phyloP scores from a whole-genome alignment of 1,139 yeast genomes.

The Yamadazyma sp. region DNA sequence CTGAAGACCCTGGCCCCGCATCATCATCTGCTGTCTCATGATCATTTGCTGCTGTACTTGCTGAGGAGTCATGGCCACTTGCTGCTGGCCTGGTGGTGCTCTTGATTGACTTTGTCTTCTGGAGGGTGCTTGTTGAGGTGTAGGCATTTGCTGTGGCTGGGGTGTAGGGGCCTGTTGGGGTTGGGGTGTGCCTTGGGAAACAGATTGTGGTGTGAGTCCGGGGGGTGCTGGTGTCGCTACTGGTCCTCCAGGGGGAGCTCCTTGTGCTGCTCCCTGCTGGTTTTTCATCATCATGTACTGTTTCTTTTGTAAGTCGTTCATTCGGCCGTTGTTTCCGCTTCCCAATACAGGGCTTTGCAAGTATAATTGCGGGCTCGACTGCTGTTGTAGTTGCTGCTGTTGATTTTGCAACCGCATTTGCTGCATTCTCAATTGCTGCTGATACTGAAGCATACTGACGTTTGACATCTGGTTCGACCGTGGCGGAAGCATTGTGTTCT shows the following conservation, averaged over 20 bases:
- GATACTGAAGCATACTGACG: conserved; percentile 17
- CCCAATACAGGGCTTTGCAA: conserved; percentile 19
- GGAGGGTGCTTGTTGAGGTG: conserved; percentile 3
- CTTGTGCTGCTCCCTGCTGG: conserved; percentile 8
- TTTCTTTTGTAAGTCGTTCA: conserved; percentile 20
- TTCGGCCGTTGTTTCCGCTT: conserved; percentile 14
- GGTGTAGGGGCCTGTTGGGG: conserved; percentile 4
- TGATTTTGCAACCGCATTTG: conserved; percentile 28
- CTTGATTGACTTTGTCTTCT: conserved; percentile 4
- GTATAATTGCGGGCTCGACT: conserved; percentile 16
- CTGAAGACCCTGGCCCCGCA: conserved; percentile 15
- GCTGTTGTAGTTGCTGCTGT: conserved; percentile 19
- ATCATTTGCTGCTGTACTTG: conserved; percentile 19
- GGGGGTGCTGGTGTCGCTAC: conserved; percentile 10
- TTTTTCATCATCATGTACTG: conserved; percentile 28
- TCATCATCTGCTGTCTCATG: conserved; percentile 13
- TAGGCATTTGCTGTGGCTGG: conserved; percentile 4
- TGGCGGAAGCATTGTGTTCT: conserved; percentile 13
- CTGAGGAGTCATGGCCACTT: conserved; percentile 4
- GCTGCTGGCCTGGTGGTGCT: conserved; percentile 4
- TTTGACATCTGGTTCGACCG: conserved; percentile 10
- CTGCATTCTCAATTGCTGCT: conserved; percentile 24
- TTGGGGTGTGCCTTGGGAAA: conserved; percentile 5
- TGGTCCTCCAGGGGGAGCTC: conserved; percentile 20
- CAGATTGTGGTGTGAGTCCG: conserved; percentile 10